These are phyloP conservation scores for Cladorrhinum sp. DNA, from an alignment of 2,329 filamentous ascomycete species.

Conservation along the genomic window DNA sequence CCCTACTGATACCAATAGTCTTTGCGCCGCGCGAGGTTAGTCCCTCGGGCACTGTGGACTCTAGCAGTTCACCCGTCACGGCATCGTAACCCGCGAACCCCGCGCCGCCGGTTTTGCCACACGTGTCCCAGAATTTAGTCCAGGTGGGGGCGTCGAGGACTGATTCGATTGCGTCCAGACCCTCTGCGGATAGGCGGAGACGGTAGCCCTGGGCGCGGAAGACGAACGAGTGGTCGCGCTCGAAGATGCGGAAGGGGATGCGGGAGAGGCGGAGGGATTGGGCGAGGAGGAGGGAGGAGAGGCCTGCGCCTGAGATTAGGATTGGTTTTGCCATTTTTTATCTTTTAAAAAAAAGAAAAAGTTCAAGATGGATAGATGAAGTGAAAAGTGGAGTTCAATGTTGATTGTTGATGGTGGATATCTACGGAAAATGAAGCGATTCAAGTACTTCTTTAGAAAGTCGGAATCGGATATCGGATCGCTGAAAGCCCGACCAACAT, in stretches of 20 bases:
- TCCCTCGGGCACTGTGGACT: constrained; percentile 30
- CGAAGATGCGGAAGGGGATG: constrained; percentile 55
- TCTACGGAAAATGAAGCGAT: not conserved
- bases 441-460: not conserved
- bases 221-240: constrained; percentile 47
- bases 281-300: constrained; percentile 43
- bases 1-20: constrained; percentile 59
- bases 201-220: constrained; percentile 63
- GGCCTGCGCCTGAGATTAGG: constrained; percentile 44
- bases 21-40: constrained; percentile 55
- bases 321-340: constrained; percentile 29
- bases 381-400: not conserved
- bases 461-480: not conserved
- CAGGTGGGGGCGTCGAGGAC: constrained; percentile 50
- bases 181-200: constrained; percentile 54
- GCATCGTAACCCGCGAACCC: constrained; percentile 53
- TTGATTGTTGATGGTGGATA: not conserved
- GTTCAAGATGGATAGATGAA: not conserved
- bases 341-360: not conserved
- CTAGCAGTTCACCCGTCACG: constrained; percentile 46
- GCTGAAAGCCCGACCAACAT: not conserved
- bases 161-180: constrained; percentile 58
- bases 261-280: constrained; percentile 40
- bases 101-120: constrained; percentile 57
- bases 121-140: constrained; percentile 55